phyloP scores from a whole-genome alignment of 441 rosid species.

The Gossypium davidsonii region DNA sequence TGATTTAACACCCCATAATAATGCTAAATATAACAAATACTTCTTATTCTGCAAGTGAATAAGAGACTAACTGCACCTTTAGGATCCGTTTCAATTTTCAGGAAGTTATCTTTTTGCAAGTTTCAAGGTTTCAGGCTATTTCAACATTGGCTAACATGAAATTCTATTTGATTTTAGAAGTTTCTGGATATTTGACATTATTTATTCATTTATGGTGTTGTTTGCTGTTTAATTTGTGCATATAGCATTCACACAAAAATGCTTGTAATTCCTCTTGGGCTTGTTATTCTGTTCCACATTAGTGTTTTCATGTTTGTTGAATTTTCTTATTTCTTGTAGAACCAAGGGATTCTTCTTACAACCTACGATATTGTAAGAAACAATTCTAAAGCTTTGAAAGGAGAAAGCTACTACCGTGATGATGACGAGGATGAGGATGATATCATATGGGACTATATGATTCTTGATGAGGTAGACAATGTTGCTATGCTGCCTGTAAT shows the following conservation, averaged over 20 bases:
- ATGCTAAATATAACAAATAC: background rate
- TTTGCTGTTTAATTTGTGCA: background rate
- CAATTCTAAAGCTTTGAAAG: constrained; percentile 68
- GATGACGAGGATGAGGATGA: constrained; percentile 47
- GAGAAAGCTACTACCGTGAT: constrained; percentile 36
- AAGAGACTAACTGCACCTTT: background rate
- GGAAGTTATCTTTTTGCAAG: background rate
- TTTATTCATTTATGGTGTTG: background rate
- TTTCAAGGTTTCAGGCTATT: background rate
- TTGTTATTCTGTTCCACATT: constrained; percentile 8
- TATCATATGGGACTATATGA: constrained; percentile 83
- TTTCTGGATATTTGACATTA: background rate
- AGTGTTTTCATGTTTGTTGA: constrained; percentile 14
- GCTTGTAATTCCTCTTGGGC: background rate
- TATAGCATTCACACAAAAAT: background rate
- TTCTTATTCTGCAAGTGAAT: background rate
- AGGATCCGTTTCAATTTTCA: background rate
- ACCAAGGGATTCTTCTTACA: constrained; percentile 79
- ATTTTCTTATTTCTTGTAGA: constrained; percentile 35
- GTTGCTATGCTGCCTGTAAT: background rate
- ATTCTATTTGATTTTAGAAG: background rate
- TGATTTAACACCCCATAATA: background rate
- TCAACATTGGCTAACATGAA: background rate
- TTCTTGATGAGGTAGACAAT: constrained; percentile 80
- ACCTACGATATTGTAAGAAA: constrained; percentile 91